Base-by-base conservation (phyloP, 2,329 filamentous ascomycete genomes). In the Ceratocystis diversiconidia region DNA sequence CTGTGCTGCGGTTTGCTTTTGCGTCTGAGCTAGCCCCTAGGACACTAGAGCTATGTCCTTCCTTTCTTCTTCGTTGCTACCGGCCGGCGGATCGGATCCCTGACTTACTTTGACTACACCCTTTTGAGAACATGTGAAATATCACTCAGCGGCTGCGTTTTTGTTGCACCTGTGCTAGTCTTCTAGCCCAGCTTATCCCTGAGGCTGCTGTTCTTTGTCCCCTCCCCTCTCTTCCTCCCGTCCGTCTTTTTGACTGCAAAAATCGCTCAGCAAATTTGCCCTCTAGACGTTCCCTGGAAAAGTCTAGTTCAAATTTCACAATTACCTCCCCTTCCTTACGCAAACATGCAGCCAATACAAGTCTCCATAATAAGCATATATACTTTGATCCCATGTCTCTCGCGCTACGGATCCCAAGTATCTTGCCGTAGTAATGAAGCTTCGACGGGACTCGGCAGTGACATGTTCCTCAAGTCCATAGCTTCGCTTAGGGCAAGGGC, bases 301-400 rank as follows among this genome's bases (percentile, higher is more conserved):
- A 59, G 52, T 59, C 52, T 32, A 32, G 52, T 17, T 59, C 28
- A 25, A 32, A 59, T 59, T 59, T 59, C 52, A 32, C 5, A 32
- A 7, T 32, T 17, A 4, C 36, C 52, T 19, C 22, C 3, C 10
- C 32, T 36, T 36, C 32, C 32, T 50, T 25, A 28, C 48, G 19
- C n/a, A 19, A 19, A 10, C 15, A 59, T 25, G 12, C 52, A n/a
- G 52, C 52, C 52, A 59, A 17, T 59, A 30, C 52, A 17, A 32
- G 52, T 17, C 52, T 22, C 52, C 52, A 32, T 22, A 59, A 59
- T 59, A 59, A 36, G 28, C 52, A 59, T 36, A 59, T 36, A 59
- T 59, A 59, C 52, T 59, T 59, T 59, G 52, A 59, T 59, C 52
- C 52, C 52, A 59, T 30, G 52, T 59, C 32, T 30, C 52, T 59